Conservation (phyloP, 1,284 basidiomycete species). For the Schizophyllum amplum region DNA sequence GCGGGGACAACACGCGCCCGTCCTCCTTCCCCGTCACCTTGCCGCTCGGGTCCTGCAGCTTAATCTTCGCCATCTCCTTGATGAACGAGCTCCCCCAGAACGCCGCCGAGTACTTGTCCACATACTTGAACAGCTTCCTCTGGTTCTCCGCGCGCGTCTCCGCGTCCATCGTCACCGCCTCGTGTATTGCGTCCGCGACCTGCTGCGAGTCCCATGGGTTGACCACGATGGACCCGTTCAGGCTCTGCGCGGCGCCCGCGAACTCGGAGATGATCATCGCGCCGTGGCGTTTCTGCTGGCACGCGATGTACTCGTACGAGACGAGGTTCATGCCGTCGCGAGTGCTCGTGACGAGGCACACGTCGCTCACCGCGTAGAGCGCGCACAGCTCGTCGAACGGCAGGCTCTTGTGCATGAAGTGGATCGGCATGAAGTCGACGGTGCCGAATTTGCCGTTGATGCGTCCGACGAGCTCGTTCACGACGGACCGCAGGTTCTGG, state of each 20-base stretch:
- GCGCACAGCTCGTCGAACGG: constrained; percentile 94
- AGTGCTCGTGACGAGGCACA: constrained; percentile 92
- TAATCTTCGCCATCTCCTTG: constrained; percentile 67
- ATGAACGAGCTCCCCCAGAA: constrained; percentile 93
- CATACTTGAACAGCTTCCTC: constrained; percentile 92
- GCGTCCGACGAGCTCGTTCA: constrained; percentile 96
- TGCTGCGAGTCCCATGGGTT: constrained; percentile 97
- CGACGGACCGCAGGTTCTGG: constrained; percentile 91
- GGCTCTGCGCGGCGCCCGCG: constrained; percentile 92
- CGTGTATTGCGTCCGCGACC: constrained; percentile 92
- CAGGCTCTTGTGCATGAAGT: constrained; percentile 96
- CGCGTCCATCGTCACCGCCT: constrained; percentile 85
- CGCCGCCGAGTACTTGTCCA: constrained; percentile 87
- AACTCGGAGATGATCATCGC: constrained; percentile 98
- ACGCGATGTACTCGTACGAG: constrained; percentile 99
- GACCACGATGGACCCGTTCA: constrained; percentile 90
- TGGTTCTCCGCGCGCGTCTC: constrained; percentile 85
- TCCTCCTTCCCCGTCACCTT: neutral
- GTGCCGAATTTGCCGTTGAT: constrained; percentile 99
- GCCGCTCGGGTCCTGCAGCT: constrained; percentile 23
- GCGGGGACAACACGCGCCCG: neutral
- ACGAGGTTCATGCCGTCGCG: constrained; percentile 99
- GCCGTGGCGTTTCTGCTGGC: constrained; percentile 87
- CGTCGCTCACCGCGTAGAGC: constrained; percentile 93
- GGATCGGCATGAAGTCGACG: constrained; percentile 98